These are phyloP conservation scores for Neurospora terricola DNA, from an alignment of 495 filamentous ascomycete genomes.

Conservation along the genomic window DNA sequence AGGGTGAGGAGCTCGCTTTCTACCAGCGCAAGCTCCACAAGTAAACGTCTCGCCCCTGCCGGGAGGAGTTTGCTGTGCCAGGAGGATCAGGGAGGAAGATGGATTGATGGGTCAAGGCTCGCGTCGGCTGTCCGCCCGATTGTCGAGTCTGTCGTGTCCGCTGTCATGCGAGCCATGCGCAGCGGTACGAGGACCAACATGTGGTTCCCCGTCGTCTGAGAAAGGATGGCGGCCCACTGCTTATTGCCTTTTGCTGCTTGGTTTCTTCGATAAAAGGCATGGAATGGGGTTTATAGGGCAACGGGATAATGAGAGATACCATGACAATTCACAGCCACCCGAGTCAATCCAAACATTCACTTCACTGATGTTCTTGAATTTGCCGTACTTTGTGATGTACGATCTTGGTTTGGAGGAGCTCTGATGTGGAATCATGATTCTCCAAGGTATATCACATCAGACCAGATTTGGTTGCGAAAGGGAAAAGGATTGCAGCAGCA, in stretches of 20 bases:
- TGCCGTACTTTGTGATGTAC: neutral
- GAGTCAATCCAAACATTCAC: constrained; percentile 8
- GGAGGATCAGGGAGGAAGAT: constrained; percentile 4
- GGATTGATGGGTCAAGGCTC: constrained; percentile 10
- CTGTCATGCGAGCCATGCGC: constrained; percentile 1
- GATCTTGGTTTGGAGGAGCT: neutral
- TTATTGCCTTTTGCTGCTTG: constrained; percentile 17
- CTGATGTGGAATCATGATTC: neutral
- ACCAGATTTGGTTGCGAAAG: neutral
- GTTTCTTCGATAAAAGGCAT: constrained; percentile 19
- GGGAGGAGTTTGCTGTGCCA: constrained; percentile 2
- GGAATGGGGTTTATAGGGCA: constrained; percentile 22
- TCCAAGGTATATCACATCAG: neutral
- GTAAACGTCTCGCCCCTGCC: constrained; percentile 42
- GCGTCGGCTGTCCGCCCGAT: constrained; percentile 22
- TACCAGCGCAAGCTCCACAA: constrained; percentile 97
- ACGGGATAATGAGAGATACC: constrained; percentile 23
- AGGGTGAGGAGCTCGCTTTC: constrained; percentile 99
- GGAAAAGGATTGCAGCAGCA: neutral
- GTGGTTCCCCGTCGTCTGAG: neutral
- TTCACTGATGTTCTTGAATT: neutral
- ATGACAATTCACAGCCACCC: constrained; percentile 13
- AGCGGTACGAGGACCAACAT: neutral
- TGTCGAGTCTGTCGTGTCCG: constrained; percentile 22
- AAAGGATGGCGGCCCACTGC: constrained; percentile 4